Evolutionary conservation across 177 flowering plant species (phyloP), one percentile per base, ranked within the genome.

Genomic region (Tripterygium wilfordii): DNA sequence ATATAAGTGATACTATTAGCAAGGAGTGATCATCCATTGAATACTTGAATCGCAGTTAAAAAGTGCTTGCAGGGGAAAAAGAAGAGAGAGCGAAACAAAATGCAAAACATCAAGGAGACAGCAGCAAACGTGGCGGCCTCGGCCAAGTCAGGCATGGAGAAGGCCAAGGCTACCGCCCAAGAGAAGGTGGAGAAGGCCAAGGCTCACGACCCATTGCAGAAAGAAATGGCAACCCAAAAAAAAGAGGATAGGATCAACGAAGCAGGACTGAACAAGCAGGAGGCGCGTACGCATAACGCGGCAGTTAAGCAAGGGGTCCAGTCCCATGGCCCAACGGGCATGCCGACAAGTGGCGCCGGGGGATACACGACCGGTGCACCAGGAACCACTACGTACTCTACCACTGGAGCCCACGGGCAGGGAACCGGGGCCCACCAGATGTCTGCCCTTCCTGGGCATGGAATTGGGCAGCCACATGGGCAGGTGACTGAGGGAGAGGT

Each of bases 231-330:
- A 1, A 54, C 61, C 5, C 52, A 76, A 33, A 76, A 48, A 65
- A 79, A 73, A 39, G 63, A 79, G 8, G 67, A 45, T 36, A 62
- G 51, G 41, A 56, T 42, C 7, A 8, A 12, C 14, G 47, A 70
- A 20, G 85, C 88, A 0, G 85, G 77, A 49, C 27, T 48, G 10
- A 41, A 66, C 56, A 82, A 79, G 59, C 75, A 51, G 42, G 64
- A 48, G 53, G 61, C 66, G 3, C 48, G 43, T 1, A 54, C 44
- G 37, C 59, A 68, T 32, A 68, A 69, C 47, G 64, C 59, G 0
- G 61, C 66, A 0, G 41, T 54, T 3, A 58, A 24, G 31, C 53
- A 47, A 5, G 49, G 26, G 23, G 46, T 29, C 2, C 40, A 46
- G 8, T 17, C 45, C 0, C 13, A 43, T 10, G 58, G 45, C 7